Percentiles rank a stretch among this genome's conserved stretches.
phyloP scores from a whole-genome alignment of 768 basidiomycete species.

The Mycena metata region DNA sequence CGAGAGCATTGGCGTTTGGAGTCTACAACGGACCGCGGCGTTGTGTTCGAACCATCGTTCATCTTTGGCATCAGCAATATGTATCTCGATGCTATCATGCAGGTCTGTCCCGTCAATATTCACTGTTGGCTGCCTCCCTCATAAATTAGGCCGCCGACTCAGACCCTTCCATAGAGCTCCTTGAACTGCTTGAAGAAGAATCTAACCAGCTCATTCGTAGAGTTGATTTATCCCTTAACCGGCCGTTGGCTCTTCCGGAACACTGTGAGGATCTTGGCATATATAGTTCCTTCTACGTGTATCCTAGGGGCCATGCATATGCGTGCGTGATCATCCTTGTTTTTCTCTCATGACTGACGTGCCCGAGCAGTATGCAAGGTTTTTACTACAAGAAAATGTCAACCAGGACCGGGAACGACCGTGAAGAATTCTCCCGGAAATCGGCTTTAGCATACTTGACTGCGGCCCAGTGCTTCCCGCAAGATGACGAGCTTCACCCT shows the following conservation, averaged over 20 bases:
- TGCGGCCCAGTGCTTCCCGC: constrained; percentile 34
- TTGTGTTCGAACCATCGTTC: constrained; percentile 36
- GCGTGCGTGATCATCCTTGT: constrained; percentile 19
- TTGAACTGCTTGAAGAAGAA: constrained; percentile 30
- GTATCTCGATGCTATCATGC: constrained; percentile 35
- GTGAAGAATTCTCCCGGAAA: constrained; percentile 7
- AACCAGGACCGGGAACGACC: not conserved
- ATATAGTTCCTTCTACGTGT: constrained; percentile 30
- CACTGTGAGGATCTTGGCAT: constrained; percentile 24
- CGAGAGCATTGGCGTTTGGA: constrained; percentile 25
- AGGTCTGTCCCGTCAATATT: constrained; percentile 20
- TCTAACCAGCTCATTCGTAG: constrained; percentile 31
- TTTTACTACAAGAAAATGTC: constrained; percentile 29
- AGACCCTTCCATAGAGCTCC: not conserved
- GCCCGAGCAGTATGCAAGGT: constrained; percentile 28
- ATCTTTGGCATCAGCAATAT: constrained; percentile 32
- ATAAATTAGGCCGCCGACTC: not conserved
- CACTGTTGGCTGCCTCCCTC: too few relatives aligned
- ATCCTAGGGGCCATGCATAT: constrained; percentile 35
- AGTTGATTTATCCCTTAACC: constrained; percentile 23
- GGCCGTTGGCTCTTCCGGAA: not conserved
- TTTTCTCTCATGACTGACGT: not conserved
- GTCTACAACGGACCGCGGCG: constrained; percentile 18
- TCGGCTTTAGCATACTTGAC: constrained; percentile 30
- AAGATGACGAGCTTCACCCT: constrained; percentile 39